phyloP scores from a whole-genome alignment of 1,284 basidiomycete genomes.

The Pseudozyma hubeiensis region DNA sequence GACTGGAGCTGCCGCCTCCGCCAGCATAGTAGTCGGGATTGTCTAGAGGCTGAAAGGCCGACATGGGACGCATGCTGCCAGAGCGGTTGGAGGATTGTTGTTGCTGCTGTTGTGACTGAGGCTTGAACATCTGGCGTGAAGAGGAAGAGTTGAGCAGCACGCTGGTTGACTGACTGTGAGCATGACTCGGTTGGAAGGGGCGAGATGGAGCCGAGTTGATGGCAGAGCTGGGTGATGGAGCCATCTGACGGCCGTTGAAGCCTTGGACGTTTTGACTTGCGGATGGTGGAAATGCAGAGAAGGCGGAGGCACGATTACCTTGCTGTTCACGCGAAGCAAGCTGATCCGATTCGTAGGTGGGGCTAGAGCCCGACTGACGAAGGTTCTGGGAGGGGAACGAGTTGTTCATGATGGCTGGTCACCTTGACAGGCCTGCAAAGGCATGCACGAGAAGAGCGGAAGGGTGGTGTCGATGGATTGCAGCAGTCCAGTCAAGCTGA shows the following conservation, averaged over 20 bases:
- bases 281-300: slow-evolving; percentile 18
- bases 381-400: slow-evolving; percentile 23
- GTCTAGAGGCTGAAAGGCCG: slow-evolving; percentile 65
- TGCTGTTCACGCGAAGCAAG: slow-evolving; percentile 12
- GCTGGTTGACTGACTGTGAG: slow-evolving; percentile 44
- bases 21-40: slow-evolving; percentile 35
- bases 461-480: no score
- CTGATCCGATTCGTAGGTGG: slow-evolving; percentile 25
- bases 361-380: slow-evolving; percentile 10
- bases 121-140: slow-evolving; percentile 31
- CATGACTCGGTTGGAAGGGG: slow-evolving; percentile 35
- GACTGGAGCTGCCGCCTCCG: slow-evolving; percentile 20
- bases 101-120: slow-evolving; percentile 22
- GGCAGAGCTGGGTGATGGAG: slow-evolving; percentile 4
- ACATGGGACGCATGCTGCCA: slow-evolving; percentile 58
- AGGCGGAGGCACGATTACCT: slow-evolving; percentile 8
- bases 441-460: no score
- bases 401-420: slow-evolving; percentile 24
- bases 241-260: slow-evolving; percentile 23
- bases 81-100: slow-evolving; percentile 20
- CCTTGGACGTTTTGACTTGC: slow-evolving; percentile 15
- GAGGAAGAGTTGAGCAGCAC: slow-evolving; percentile 37
- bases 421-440: not conserved
- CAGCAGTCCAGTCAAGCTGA: no score
- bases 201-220: slow-evolving; percentile 7